These are phyloP conservation scores for Pseudonitzschia pungens DNA, from an alignment of 108 stramenopile genomes.

Conservation along the genomic window DNA sequence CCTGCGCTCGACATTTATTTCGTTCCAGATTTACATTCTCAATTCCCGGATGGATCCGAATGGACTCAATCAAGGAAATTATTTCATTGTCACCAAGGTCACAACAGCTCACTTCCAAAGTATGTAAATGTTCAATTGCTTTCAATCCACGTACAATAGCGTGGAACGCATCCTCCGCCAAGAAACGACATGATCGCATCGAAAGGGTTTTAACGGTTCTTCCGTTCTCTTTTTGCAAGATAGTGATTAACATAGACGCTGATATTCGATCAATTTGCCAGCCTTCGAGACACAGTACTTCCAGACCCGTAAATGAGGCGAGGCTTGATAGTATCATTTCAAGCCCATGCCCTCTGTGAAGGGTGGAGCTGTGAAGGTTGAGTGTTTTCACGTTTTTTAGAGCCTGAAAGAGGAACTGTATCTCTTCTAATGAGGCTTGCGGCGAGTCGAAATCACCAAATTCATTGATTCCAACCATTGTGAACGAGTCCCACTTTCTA, in stretches of 20 bases:
- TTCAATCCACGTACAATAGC: not conserved
- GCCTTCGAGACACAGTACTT: slow-evolving; percentile 24
- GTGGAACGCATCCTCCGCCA: slow-evolving; percentile 21
- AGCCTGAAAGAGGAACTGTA: slow-evolving; percentile 14
- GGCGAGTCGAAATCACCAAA: slow-evolving; percentile 20
- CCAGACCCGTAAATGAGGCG: slow-evolving; percentile 5
- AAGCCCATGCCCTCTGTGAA: slow-evolving; percentile 26
- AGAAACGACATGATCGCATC: slow-evolving; percentile 21
- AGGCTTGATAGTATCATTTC: slow-evolving; percentile 24
- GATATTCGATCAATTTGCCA: slow-evolving; percentile 38
- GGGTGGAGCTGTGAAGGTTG: slow-evolving; percentile 20
- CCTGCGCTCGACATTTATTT: slow-evolving; percentile 19
- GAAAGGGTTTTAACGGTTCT: slow-evolving; percentile 10
- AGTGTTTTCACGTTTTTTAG: slow-evolving; percentile 11
- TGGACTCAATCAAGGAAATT: slow-evolving; percentile 7
- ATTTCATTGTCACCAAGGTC: slow-evolving; percentile 23
- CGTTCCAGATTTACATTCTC: slow-evolving; percentile 19
- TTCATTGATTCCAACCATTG: slow-evolving; percentile 29
- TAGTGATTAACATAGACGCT: not conserved
- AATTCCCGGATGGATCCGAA: slow-evolving; percentile 8
- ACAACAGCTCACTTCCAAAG: slow-evolving; percentile 29
- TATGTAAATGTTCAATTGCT: not conserved
- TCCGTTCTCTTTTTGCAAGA: not conserved
- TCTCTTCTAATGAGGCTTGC: slow-evolving; percentile 6
- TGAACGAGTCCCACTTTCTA: slow-evolving; percentile 27